phyloP scores from a whole-genome alignment of 2,329 filamentous ascomycete genomes.

The Fusarium solani-melongenae region DNA sequence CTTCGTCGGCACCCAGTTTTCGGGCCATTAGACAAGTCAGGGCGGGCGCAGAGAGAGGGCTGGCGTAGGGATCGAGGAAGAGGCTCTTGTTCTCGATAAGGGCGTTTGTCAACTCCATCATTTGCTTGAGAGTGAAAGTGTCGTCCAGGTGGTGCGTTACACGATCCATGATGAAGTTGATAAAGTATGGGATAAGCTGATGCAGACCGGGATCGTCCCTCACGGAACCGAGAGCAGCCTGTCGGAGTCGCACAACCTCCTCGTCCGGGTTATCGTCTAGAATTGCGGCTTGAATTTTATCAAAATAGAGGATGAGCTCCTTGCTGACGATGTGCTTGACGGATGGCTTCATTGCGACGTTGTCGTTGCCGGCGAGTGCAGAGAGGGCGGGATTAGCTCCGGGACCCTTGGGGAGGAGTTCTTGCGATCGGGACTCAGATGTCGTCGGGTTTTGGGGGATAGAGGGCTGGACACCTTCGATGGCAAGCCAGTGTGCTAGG shows the following conservation, averaged over 20 bases:
- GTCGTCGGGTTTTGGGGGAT: slow-evolving; percentile 96
- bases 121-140: slow-evolving; percentile 86
- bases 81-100: slow-evolving; percentile 86
- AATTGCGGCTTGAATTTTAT: slow-evolving; percentile 90
- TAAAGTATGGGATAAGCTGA: slow-evolving; percentile 95
- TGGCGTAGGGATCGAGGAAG: slow-evolving; percentile 73
- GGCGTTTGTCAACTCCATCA: slow-evolving; percentile 90
- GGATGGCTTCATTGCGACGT: slow-evolving; percentile 84
- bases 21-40: slow-evolving; percentile 88
- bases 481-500: slow-evolving; percentile 93
- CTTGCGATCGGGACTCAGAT: slow-evolving; percentile 83
- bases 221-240: slow-evolving; percentile 86
- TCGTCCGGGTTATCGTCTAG: slow-evolving; percentile 90
- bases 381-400: slow-evolving; percentile 85
- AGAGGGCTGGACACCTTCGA: slow-evolving; percentile 95
- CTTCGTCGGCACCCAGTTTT: slow-evolving; percentile 73
- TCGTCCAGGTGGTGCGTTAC: slow-evolving; percentile 94
- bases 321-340: slow-evolving; percentile 97
- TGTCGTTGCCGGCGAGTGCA: slow-evolving; percentile 86
- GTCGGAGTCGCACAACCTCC: slow-evolving; percentile 75
- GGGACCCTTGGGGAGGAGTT: slow-evolving; percentile 89
- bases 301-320: slow-evolving; percentile 96
- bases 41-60: slow-evolving; percentile 81
- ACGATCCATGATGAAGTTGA: slow-evolving; percentile 95
- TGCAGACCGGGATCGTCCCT: slow-evolving; percentile 92